These are phyloP conservation scores for Gossypium bickii DNA, from an alignment of 345 rosid species.

Conservation along the genomic window DNA sequence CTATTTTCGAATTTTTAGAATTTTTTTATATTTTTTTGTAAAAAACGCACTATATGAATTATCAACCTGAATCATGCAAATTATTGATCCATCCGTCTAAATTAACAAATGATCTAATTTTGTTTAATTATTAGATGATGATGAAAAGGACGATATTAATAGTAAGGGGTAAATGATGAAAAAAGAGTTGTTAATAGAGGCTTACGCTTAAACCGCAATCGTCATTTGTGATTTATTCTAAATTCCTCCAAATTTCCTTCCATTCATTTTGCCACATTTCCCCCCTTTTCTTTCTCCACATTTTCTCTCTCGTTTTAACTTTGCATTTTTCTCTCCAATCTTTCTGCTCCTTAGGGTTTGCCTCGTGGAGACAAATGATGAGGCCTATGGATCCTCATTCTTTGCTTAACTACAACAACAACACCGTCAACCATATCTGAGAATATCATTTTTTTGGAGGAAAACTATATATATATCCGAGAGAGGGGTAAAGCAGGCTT, in stretches of 20 bases:
- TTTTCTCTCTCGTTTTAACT: background rate
- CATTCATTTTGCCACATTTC: too few species aligned
- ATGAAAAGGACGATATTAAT: background rate
- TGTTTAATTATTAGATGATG: too few species aligned
- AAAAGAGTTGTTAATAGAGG: background rate
- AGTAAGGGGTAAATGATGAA: background rate
- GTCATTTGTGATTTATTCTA: background rate
- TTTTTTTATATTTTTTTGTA: too few species aligned
- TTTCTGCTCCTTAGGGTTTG: background rate
- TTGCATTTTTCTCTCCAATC: background rate
- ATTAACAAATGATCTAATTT: too few species aligned
- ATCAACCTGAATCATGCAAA: too few species aligned
- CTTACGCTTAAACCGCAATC: constrained; percentile 24
- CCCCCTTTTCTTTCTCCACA: background rate
- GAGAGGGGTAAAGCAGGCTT: background rate
- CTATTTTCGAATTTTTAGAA: too few species aligned
- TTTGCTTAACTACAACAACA: background rate
- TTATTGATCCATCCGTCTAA: too few species aligned
- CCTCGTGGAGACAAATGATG: background rate
- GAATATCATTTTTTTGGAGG: background rate
- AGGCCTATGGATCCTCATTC: background rate
- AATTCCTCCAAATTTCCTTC: background rate
- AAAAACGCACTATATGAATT: too few species aligned
- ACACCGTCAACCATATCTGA: constrained; percentile 9
- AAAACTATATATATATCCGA: background rate